Evolutionary conservation across 805 yeast genomes (phyloP).

Genomic region (Ogataea dorogensis): DNA sequence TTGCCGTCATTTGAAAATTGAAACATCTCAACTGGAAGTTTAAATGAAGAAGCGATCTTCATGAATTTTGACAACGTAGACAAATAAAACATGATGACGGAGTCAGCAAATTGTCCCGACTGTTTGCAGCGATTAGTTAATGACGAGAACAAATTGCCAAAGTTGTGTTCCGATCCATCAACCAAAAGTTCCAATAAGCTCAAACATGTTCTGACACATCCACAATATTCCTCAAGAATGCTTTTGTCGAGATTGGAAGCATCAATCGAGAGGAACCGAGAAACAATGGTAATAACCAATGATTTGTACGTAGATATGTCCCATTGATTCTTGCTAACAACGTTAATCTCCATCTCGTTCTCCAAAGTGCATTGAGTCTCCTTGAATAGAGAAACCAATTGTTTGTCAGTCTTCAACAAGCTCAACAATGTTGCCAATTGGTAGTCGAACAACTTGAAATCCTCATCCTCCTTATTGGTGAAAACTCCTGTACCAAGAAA

Average conservation of each 20-base stretch:
- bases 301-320: slow-evolving; percentile 61
- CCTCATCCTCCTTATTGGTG: slow-evolving; percentile 45
- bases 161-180: slow-evolving; percentile 58
- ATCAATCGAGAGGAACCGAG: slow-evolving; percentile 42
- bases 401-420: slow-evolving; percentile 47
- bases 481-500: slow-evolving; percentile 29
- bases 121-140: slow-evolving; percentile 18
- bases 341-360: slow-evolving; percentile 40
- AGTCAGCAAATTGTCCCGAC: slow-evolving; percentile 9
- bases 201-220: slow-evolving; percentile 43
- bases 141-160: slow-evolving; percentile 33
- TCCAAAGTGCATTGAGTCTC: slow-evolving; percentile 60
- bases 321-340: slow-evolving; percentile 44
- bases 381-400: slow-evolving; percentile 47
- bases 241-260: slow-evolving; percentile 20
- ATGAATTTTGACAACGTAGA: slow-evolving; percentile 23
- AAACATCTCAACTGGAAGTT: slow-evolving; percentile 16
- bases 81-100: slow-evolving; percentile 25
- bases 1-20: slow-evolving; percentile 13
- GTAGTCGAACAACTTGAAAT: slow-evolving; percentile 62
- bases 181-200: slow-evolving; percentile 45
- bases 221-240: slow-evolving; percentile 31
- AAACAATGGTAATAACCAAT: slow-evolving; percentile 44
- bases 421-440: slow-evolving; percentile 52
- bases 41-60: slow-evolving; percentile 26